Percentiles rank a stretch among this genome's conserved stretches.
Evolutionary conservation across 2,329 filamentous ascomycete genomes (phyloP).

Genomic region (Sordariomycetes sp.): DNA sequence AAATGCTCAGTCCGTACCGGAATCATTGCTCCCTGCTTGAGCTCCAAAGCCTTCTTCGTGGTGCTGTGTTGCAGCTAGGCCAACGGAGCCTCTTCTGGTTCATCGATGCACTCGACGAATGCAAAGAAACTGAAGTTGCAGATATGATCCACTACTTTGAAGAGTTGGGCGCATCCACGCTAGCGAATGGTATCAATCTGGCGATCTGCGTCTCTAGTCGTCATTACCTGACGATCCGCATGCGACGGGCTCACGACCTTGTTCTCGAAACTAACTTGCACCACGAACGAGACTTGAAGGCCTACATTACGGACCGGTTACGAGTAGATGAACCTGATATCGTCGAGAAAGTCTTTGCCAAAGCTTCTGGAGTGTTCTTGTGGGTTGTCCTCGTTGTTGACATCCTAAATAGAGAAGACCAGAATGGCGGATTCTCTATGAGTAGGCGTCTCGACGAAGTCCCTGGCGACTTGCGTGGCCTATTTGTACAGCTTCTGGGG

Average conservation of each 20-base stretch:
- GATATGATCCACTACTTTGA: constrained; percentile 35
- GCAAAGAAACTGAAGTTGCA: constrained; percentile 28
- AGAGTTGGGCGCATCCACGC: constrained; percentile 19
- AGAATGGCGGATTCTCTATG: constrained; percentile 15
- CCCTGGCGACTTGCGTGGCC: constrained; percentile 27
- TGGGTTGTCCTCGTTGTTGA: constrained; percentile 31
- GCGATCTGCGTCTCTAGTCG: constrained; percentile 30
- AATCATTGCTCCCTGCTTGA: background rate
- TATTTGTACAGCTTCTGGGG: constrained; percentile 40
- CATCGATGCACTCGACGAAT: constrained; percentile 38
- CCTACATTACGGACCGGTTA: background rate
- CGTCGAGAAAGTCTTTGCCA: constrained; percentile 11
- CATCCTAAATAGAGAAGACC: constrained; percentile 24
- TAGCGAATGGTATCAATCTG: constrained; percentile 11
- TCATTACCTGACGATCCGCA: background rate
- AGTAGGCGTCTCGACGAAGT: constrained; percentile 19
- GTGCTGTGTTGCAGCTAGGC: constrained; percentile 3
- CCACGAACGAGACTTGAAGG: background rate
- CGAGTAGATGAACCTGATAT: background rate
- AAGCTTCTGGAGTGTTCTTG: constrained; percentile 31
- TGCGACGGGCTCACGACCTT: background rate
- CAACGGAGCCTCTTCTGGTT: constrained; percentile 4
- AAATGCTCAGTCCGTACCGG: background rate
- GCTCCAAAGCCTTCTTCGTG: background rate
- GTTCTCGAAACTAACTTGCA: background rate